These are phyloP conservation scores for Diaporthe humulicola DNA, from an alignment of 2,329 filamentous ascomycete species.

Conservation along the genomic window DNA sequence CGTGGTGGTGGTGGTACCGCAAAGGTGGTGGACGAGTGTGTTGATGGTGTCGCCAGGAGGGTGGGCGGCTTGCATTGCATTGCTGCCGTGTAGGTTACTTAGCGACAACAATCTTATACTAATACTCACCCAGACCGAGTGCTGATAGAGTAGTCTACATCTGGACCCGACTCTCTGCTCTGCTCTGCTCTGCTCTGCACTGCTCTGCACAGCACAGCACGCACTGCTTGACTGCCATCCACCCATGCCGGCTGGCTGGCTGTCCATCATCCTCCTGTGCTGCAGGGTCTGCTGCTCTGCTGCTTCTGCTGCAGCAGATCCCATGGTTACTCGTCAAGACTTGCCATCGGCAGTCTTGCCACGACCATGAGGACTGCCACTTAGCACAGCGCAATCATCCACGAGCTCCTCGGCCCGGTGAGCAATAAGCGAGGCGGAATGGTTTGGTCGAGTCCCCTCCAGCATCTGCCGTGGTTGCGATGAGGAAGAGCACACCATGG, in stretches of 20 bases:
- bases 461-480: constrained; percentile 9
- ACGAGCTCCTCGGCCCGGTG: not conserved
- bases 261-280: not conserved
- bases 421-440: not conserved
- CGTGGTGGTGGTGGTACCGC: not conserved
- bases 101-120: no score
- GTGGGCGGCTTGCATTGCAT: constrained; percentile 18
- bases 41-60: constrained; percentile 1
- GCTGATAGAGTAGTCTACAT: not conserved
- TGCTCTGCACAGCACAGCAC: not conserved
- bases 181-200: not conserved
- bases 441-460: not conserved
- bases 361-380: not conserved
- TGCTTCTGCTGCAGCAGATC: constrained; percentile 7
- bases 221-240: not conserved
- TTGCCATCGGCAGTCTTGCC: constrained; percentile 20
- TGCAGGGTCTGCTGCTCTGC: constrained; percentile 13
- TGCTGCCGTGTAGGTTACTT: not conserved
- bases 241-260: not conserved
- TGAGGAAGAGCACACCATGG: not conserved
- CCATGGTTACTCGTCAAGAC: constrained; percentile 12
- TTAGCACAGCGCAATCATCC: not conserved
- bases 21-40: not conserved
- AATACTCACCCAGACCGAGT: no score
- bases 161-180: not conserved